Evolutionary conservation across 2,329 filamentous ascomycete genomes (phyloP).

Genomic region (Epichloe glyceriae): DNA sequence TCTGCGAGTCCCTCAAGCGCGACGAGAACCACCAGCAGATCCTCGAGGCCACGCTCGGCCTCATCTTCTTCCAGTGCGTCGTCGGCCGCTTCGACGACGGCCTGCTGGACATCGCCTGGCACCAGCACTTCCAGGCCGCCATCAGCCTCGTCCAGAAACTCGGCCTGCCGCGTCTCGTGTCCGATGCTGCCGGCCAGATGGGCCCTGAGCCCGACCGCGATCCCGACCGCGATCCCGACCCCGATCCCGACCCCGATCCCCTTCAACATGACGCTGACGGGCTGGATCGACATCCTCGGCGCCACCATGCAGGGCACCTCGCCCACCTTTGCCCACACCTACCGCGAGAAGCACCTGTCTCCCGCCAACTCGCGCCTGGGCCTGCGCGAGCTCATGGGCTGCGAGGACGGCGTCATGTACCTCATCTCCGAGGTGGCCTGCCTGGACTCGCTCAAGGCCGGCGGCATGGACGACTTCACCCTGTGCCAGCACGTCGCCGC

Average conservation of each 20-base stretch:
- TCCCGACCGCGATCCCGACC: not conserved
- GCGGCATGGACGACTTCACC: constrained; percentile 72
- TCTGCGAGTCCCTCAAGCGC: constrained; percentile 68
- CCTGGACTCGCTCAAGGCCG: constrained; percentile 74
- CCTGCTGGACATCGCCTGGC: constrained; percentile 88
- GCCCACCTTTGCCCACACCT: constrained; percentile 85
- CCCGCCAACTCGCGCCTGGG: constrained; percentile 49
- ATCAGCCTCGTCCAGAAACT: constrained; percentile 77
- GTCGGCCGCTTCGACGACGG: constrained; percentile 77
- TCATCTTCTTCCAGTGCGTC: constrained; percentile 93
- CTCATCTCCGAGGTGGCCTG: constrained; percentile 95
- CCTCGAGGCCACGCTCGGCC: constrained; percentile 79
- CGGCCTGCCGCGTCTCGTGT: constrained; percentile 57
- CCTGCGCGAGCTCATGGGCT: constrained; percentile 88
- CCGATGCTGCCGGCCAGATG: constrained; percentile 40
- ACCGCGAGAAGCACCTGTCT: constrained; percentile 83
- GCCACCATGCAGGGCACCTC: constrained; percentile 81
- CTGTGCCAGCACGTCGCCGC: constrained; percentile 81
- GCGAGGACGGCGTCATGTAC: constrained; percentile 95
- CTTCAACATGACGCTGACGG: constrained; percentile 88
- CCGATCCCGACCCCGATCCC: constrained; percentile 40
- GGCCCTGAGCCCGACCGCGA: too few species aligned
- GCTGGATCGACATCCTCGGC: constrained; percentile 96
- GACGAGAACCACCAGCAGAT: constrained; percentile 80
- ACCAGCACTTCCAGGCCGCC: constrained; percentile 89